Evolutionary conservation across 2,329 filamentous ascomycete species (phyloP), one percentile per base, ranked within the genome.

Genomic region (Fusarium sp.): DNA sequence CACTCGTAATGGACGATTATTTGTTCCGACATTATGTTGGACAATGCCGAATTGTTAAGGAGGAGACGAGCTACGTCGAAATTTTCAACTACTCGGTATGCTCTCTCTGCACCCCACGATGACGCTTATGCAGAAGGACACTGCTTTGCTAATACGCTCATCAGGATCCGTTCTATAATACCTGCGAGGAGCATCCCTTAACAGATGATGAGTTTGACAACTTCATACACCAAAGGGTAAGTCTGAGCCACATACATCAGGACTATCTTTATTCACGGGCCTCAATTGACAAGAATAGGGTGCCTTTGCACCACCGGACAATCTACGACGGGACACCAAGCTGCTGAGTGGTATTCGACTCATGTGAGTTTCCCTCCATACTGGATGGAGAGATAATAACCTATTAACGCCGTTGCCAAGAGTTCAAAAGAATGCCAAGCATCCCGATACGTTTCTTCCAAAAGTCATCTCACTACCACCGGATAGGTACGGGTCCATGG

Each of bases 61-160:
- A 90, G 76, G 78, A 78, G 55, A 89, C 86, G 18, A 83, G 79
- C 67, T 90, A 87, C 74, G 68, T 89, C 24, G 85, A 89, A 75
- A 86, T 89, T 38, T 82, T 87, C 71, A 89, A 89, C 69, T 89
- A 88, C 69, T 85, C 86, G 74, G 87, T 88, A 76, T 66, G 85
- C 75, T 20, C 14, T 56, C 13, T 17, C 46, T 14, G 6, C n/a
- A 6, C 11, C 18, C 11, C 28, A 10, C 14, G 8, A 20, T 9
- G 17, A 14, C 28, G 40, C 44, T 26, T 15, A 54, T 39, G 44
- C 17, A 11, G 24, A 26, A 42, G 31, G n/a, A 31, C 49, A 45
- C 24, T 24, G 26, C 14, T 40, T 65, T 60, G 28, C 61, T 66
- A 22, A 36, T 40, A 10, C 22, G 31, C 61, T 43, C 54, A 34